Base-by-base conservation (phyloP, 1,284 basidiomycete species). In the Pulveroboletus sp. region DNA sequence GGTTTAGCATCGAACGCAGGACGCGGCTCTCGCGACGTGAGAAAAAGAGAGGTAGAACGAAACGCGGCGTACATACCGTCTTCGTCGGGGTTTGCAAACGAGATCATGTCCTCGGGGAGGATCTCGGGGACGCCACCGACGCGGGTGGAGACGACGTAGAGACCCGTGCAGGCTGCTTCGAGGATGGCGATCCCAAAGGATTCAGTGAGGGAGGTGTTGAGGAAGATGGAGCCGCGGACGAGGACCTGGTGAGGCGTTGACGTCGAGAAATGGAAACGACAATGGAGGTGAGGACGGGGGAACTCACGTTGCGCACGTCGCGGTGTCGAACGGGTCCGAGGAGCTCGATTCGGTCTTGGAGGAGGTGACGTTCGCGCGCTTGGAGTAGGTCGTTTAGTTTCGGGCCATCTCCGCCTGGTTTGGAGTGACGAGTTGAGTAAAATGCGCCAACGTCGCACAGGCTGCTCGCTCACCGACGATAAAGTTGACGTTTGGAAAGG, bases 111-210 rank as follows among this genome's bases (percentile, higher is more conserved):
- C 46, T 87, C 78, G 0, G 97, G 97, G 20, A 99, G 77, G 54
- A 98, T 91, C 74, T 99, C 97, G 0, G 97, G 95, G 0, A 98
- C 91, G 3, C 97, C 96, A 0, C 97, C 96, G 0, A 99, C 96
- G 33, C 87, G 83, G 0, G 96, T 99, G 18, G 90, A 89, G 35
- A 99, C 97, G 38, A 98, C 91, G 67, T 97, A 96, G 11, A 99
- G 79, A 0, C 97, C 97, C 0, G 93, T 86, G 63, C 91, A 96
- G 0, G 97, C 97, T 0, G 97, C 97, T 78, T 99, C 97, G 47
- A 99, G 82, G 62, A 97, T 94, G 10, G 91, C 91, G 61, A 96
- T 99, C 0, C 97, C 96, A 66, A 99, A 99, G 0, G 97, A 86
- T 72, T 99, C 96, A 1, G 96, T 99, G 22, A 99, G 81, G 0